Evolutionary conservation across 2,329 filamentous ascomycete genomes (phyloP).

Genomic region (Sporothrix mexicana): DNA sequence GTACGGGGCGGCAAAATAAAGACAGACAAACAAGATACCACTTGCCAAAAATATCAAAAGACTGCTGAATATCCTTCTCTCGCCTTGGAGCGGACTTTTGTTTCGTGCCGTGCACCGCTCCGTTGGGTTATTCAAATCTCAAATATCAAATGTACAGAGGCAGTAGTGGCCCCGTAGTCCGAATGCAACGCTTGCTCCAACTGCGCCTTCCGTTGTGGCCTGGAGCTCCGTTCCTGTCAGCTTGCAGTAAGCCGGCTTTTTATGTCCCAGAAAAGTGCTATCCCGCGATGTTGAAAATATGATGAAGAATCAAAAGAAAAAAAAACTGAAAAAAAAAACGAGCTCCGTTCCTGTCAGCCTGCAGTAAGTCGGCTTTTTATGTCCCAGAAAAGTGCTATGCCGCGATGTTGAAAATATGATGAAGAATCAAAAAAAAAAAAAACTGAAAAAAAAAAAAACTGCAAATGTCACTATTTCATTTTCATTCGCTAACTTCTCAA

Average conservation of each 20-base stretch:
- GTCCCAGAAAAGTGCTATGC: not conserved
- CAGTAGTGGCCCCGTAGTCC: not conserved
- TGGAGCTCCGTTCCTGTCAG: conserved; percentile 1
- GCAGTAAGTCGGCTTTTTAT: not conserved
- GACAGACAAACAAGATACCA: conserved; percentile 26
- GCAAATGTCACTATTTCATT: no score
- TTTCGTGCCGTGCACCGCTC: conserved; percentile 20
- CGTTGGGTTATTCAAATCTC: not conserved
- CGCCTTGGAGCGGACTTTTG: not conserved
- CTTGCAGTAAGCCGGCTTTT: not conserved
- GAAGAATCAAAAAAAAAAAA: no score
- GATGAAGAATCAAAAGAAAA: no score
- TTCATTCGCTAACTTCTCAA: no score
- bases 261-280: not conserved
- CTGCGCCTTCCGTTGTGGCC: not conserved
- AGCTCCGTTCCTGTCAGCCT: not conserved
- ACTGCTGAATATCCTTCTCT: not conserved
- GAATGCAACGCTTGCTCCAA: not conserved
- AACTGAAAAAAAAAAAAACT: no score
- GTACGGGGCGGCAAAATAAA: not conserved
- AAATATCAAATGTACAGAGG: not conserved
- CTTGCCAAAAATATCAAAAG: not conserved
- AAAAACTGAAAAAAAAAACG: no score
- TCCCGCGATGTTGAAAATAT: conserved; percentile 14
- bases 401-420: conserved; percentile 1